Evolutionary conservation across 371 early-diverging fungal species (phyloP).

Genomic region (Mortierella sp.): DNA sequence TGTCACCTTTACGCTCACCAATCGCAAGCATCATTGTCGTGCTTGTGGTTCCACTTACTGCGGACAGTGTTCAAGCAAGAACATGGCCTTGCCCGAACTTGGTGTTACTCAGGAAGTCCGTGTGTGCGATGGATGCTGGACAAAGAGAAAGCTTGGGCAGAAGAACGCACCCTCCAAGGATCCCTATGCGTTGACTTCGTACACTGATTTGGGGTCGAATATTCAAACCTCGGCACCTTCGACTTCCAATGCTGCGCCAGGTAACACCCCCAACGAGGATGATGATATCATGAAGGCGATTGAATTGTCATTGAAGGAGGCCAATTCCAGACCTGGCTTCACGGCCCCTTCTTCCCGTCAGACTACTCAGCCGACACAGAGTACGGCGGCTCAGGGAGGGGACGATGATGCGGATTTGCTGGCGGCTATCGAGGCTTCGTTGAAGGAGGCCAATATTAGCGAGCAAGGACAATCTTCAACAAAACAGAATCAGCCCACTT

Average conservation of each 20-base stretch:
- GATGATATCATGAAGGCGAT: slow-evolving; percentile 93
- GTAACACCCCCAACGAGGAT: slow-evolving; percentile 62
- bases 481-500: slow-evolving; percentile 20
- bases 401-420: slow-evolving; percentile 91
- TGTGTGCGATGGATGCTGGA: slow-evolving; percentile 93
- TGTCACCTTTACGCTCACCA: slow-evolving; percentile 90
- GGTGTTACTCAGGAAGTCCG: slow-evolving; percentile 92
- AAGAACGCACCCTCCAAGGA: slow-evolving; percentile 43
- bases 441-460: slow-evolving; percentile 74
- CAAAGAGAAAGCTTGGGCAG: slow-evolving; percentile 70
- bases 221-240: slow-evolving; percentile 18
- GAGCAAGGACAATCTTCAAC: neutral
- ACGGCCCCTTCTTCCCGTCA: slow-evolving; percentile 34
- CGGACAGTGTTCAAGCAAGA: slow-evolving; percentile 91
- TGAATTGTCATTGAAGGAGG: slow-evolving; percentile 85
- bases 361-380: slow-evolving; percentile 10
- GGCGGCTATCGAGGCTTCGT: slow-evolving; percentile 94
- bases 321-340: slow-evolving; percentile 64
- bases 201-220: slow-evolving; percentile 9
- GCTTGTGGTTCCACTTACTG: slow-evolving; percentile 96
- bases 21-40: slow-evolving; percentile 98
- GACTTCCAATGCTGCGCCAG: slow-evolving; percentile 14
- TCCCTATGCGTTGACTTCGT: slow-evolving; percentile 27
- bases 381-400: slow-evolving; percentile 39
- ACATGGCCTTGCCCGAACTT: slow-evolving; percentile 83